phyloP scores from a whole-genome alignment of 1,284 basidiomycete genomes.

The Cryptococcus wingfieldii region DNA sequence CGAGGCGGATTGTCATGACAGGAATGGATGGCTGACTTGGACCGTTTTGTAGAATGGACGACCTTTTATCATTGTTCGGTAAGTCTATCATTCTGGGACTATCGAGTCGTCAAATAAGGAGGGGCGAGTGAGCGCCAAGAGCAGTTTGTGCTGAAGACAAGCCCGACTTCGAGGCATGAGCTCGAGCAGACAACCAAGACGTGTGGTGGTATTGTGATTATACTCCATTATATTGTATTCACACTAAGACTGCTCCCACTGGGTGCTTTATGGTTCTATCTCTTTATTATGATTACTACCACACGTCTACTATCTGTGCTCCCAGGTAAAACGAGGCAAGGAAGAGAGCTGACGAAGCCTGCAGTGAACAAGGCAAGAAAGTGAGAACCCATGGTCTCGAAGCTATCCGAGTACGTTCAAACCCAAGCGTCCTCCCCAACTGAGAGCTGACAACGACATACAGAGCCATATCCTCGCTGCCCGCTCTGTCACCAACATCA shows the following conservation, averaged over 20 bases:
- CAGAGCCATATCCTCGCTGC: constrained; percentile 94
- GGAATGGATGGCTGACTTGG: not conserved
- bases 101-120: not conserved
- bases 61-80: constrained; percentile 88
- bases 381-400: constrained; percentile 90
- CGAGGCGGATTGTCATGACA: not conserved
- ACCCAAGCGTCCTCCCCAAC: not conserved
- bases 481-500: constrained; percentile 79
- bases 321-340: too few relatives aligned
- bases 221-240: too few relatives aligned
- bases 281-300: too few relatives aligned
- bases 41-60: constrained; percentile 68
- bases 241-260: too few relatives aligned
- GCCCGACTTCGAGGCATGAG: not conserved
- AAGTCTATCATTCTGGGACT: not conserved
- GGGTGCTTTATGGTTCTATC: too few relatives aligned
- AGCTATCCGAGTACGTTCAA: constrained; percentile 78
- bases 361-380: constrained; percentile 85
- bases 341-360: not conserved
- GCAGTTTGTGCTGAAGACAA: too few relatives aligned
- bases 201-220: too few relatives aligned
- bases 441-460: constrained; percentile 7
- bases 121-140: not conserved
- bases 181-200: too few relatives aligned
- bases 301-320: too few relatives aligned